Percentiles rank a stretch among this genome's conserved stretches.
Evolutionary conservation across 2,329 filamentous ascomycete genomes (phyloP).

Genomic region (Cladophialophora chaetospira): DNA sequence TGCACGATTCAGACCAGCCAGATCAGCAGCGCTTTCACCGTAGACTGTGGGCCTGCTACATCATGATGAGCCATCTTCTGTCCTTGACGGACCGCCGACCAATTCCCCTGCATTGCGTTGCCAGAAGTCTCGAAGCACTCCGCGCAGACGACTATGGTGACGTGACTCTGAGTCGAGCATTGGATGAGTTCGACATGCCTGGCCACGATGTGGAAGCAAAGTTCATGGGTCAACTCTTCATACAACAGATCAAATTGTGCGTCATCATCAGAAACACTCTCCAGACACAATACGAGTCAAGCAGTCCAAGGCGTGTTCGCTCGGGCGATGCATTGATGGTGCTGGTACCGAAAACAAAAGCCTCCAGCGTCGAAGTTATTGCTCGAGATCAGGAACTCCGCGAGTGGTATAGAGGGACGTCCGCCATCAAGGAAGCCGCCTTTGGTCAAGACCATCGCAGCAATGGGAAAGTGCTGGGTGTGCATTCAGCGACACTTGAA

Average conservation of each 20-base stretch:
- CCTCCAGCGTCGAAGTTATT: not conserved
- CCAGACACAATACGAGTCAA: slow-evolving; percentile 13
- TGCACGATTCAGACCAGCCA: slow-evolving; percentile 38
- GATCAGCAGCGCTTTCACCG: slow-evolving; percentile 1
- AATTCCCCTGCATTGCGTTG: not conserved
- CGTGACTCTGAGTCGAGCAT: not conserved
- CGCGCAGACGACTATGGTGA: not conserved
- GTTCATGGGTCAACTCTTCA: slow-evolving; percentile 6
- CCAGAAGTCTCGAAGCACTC: not conserved
- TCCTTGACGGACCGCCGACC: slow-evolving; percentile 13
- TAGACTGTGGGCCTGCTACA: slow-evolving; percentile 14
- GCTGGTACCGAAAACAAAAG: slow-evolving; percentile 14
- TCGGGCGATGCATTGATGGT: slow-evolving; percentile 12
- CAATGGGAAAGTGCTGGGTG: slow-evolving; percentile 7
- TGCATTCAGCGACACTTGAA: slow-evolving; percentile 13
- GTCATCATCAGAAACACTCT: slow-evolving; percentile 16
- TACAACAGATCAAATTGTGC: slow-evolving; percentile 18
- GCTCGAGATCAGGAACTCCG: slow-evolving; percentile 18
- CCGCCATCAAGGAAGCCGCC: slow-evolving; percentile 5
- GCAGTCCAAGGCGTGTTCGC: not conserved
- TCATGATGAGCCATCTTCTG: slow-evolving; percentile 11
- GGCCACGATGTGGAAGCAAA: not conserved
- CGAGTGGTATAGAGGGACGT: slow-evolving; percentile 7
- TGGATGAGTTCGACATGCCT: slow-evolving; percentile 49
- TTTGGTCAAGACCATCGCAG: slow-evolving; percentile 8